Evolutionary conservation across 1,139 yeast genomes (phyloP).

Genomic region (Zygotorulaspora mrakii): DNA sequence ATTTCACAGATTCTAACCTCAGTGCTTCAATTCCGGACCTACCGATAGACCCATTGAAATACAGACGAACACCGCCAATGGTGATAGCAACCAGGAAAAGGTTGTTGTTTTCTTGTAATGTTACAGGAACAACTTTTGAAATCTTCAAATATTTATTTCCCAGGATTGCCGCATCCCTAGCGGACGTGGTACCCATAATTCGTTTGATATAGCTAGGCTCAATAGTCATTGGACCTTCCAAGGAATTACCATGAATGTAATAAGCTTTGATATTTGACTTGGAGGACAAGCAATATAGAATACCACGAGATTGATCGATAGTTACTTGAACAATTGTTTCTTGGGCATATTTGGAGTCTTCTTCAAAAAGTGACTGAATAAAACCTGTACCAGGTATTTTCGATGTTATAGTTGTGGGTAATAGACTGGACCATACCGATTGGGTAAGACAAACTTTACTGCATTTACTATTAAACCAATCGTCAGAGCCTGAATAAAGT

Average conservation of each 20-base stretch:
- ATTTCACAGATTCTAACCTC: slow-evolving; percentile 56
- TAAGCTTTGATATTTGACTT: slow-evolving; percentile 81
- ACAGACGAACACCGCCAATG: slow-evolving; percentile 76
- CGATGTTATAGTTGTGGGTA: slow-evolving; percentile 43
- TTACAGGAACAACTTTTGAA: slow-evolving; percentile 59
- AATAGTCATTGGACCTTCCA: slow-evolving; percentile 39
- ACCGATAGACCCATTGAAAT: slow-evolving; percentile 50
- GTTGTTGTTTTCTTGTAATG: slow-evolving; percentile 61
- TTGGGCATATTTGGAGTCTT: slow-evolving; percentile 36
- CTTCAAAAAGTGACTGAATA: slow-evolving; percentile 39
- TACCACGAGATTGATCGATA: slow-evolving; percentile 71
- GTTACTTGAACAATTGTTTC: slow-evolving; percentile 64
- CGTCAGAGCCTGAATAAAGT: slow-evolving; percentile 77
- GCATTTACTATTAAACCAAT: slow-evolving; percentile 84
- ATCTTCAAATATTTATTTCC: slow-evolving; percentile 44
- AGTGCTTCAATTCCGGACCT: slow-evolving; percentile 42
- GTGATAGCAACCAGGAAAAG: slow-evolving; percentile 83
- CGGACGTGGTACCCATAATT: slow-evolving; percentile 54
- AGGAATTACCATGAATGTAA: slow-evolving; percentile 44
- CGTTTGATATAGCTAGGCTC: slow-evolving; percentile 44
- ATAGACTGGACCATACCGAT: slow-evolving; percentile 56
- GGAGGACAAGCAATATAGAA: slow-evolving; percentile 79
- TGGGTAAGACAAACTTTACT: slow-evolving; percentile 76
- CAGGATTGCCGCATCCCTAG: slow-evolving; percentile 41
- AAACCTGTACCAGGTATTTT: slow-evolving; percentile 45